Evolutionary conservation across 495 filamentous ascomycete genomes (phyloP).

Genomic region (Penicillium ucsense): DNA sequence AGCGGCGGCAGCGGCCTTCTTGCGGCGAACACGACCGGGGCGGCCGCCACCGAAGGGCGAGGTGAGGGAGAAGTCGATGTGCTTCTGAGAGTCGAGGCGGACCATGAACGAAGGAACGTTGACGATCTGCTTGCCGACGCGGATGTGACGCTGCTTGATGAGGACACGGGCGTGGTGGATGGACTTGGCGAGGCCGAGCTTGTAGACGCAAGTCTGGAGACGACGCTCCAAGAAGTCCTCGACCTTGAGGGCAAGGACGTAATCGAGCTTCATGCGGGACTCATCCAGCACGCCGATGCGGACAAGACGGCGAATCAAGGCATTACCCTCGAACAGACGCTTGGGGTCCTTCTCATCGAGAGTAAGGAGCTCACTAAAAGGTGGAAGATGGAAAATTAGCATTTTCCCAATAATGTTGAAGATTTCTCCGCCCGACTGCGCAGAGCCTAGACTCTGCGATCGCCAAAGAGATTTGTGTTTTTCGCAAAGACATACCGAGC

Average conservation of each 20-base stretch:
- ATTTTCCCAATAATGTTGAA: neutral
- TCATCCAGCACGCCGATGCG: constrained; percentile 99
- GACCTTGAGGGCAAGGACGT: constrained; percentile 94
- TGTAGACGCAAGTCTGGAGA: constrained; percentile 98
- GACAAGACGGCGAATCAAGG: constrained; percentile 98
- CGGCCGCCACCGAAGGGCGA: constrained; percentile 97
- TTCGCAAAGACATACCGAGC: constrained; percentile 63
- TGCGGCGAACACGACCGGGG: constrained; percentile 91
- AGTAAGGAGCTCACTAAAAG: constrained; percentile 87
- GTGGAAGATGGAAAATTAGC: constrained; percentile 5
- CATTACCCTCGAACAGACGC: constrained; percentile 99
- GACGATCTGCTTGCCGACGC: constrained; percentile 99
- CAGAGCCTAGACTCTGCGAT: neutral
- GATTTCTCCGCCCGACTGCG: neutral
- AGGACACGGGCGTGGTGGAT: constrained; percentile 99
- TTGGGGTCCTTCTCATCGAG: constrained; percentile 99
- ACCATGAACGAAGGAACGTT: constrained; percentile 99
- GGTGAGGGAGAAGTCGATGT: constrained; percentile 97
- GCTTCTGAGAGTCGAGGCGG: constrained; percentile 99
- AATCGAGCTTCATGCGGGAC: constrained; percentile 99
- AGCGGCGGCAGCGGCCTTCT: constrained; percentile 96
- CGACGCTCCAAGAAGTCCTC: constrained; percentile 99
- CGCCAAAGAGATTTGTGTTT: neutral
- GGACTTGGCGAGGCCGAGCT: constrained; percentile 98
- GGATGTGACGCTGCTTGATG: constrained; percentile 98